phyloP scores from a whole-genome alignment of 257 asterid species.

The Solanum sejunctum region DNA sequence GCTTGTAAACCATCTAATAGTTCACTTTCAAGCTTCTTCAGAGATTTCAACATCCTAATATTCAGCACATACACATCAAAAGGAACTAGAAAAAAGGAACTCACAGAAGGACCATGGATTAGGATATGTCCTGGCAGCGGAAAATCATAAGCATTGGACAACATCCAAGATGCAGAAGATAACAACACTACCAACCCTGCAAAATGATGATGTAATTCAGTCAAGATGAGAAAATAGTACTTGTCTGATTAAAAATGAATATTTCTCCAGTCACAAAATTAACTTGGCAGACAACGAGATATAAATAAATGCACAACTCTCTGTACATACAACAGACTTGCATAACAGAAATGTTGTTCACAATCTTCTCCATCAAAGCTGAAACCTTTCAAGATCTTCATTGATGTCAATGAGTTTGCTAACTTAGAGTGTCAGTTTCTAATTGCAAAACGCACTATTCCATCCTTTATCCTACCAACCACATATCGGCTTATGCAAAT shows the following conservation, averaged over 20 bases:
- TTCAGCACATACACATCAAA: neutral
- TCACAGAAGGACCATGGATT: slow-evolving; percentile 81
- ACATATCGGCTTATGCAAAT: neutral
- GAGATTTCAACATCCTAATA: neutral
- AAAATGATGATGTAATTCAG: slow-evolving; percentile 10
- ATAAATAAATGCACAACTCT: neutral
- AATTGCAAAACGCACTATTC: neutral
- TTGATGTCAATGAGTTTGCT: neutral
- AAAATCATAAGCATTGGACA: slow-evolving; percentile 47
- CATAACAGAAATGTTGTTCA: neutral
- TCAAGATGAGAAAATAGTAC: neutral
- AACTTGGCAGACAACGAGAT: neutral
- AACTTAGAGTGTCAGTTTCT: neutral
- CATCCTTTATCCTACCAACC: neutral
- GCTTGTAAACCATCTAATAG: neutral
- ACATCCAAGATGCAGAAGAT: slow-evolving; percentile 50
- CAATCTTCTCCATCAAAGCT: neutral
- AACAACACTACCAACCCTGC: slow-evolving; percentile 63
- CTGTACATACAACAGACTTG: neutral
- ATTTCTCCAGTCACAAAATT: neutral
- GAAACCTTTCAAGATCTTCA: neutral
- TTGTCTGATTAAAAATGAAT: neutral
- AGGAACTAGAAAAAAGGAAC: slow-evolving; percentile 15
- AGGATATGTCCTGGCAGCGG: slow-evolving; percentile 91
- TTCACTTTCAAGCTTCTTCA: neutral